A percentile compares a stretch with the other conserved stretches of the same genome.
Evolutionary conservation across 208 protist species (phyloP).

Genomic region (Acanthamoeba castellanii): DNA sequence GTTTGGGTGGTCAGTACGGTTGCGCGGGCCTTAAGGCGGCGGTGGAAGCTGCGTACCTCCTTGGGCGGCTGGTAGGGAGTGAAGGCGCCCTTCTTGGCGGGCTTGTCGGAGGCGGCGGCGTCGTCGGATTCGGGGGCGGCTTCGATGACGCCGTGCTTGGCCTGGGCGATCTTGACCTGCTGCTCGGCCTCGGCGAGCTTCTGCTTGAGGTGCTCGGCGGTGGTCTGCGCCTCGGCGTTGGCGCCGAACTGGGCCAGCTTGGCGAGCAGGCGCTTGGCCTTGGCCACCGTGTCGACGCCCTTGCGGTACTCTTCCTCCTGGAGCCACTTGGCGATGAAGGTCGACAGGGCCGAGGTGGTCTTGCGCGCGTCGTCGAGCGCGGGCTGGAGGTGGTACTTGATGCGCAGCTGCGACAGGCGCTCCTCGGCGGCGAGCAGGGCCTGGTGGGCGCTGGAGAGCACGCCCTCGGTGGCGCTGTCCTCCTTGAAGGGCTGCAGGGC

Average conservation of each 20-base stretch:
- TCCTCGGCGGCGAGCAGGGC: conserved; percentile 56
- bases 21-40: no score
- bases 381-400: conserved; percentile 70
- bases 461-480: conserved; percentile 48
- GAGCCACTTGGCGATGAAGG: conserved; percentile 73
- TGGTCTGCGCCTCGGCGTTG: conserved; percentile 55
- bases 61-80: conserved; percentile 56
- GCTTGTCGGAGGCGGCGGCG: not conserved
- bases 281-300: conserved; percentile 32
- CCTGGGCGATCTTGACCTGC: conserved; percentile 56
- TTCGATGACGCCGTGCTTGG: conserved; percentile 73
- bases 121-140: not conserved
- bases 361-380: conserved; percentile 50
- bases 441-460: conserved; percentile 14
- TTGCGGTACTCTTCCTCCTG: conserved; percentile 69
- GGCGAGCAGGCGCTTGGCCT: conserved; percentile 38
- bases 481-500: conserved; percentile 21
- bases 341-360: conserved; percentile 39
- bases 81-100: conserved; percentile 19
- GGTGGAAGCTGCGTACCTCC: not conserved
- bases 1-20: no score
- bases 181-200: conserved; percentile 56
- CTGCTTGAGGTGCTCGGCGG: conserved; percentile 40
- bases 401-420: conserved; percentile 48
- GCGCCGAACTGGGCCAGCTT: conserved; percentile 46